Conservation (phyloP, 345 rosid genomes). For the Anacardium occidentale region DNA sequence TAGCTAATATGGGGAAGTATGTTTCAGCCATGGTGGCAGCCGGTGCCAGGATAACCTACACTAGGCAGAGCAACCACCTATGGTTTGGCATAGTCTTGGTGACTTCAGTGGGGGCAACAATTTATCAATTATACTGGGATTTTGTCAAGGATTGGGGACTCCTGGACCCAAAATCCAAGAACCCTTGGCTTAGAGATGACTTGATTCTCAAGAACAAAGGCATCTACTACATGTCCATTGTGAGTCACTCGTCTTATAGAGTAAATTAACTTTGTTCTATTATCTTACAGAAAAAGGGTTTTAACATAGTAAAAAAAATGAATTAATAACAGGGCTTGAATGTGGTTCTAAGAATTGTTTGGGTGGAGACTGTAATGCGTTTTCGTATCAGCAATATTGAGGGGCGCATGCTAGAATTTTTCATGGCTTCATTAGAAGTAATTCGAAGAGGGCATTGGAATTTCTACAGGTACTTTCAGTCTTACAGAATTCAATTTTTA, state of each 20-base stretch:
- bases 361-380: slow-evolving; percentile 75
- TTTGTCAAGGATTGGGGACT: slow-evolving; percentile 94
- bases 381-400: slow-evolving; percentile 48
- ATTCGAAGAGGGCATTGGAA: slow-evolving; percentile 97
- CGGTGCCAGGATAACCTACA: slow-evolving; percentile 77
- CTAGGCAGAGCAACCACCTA: slow-evolving; percentile 37
- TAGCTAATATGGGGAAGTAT: slow-evolving; percentile 96
- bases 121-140: slow-evolving; percentile 96
- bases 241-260: slow-evolving; percentile 34
- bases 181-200: slow-evolving; percentile 83
- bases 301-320: slow-evolving; percentile 11
- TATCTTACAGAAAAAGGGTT: neutral
- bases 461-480: slow-evolving; percentile 68
- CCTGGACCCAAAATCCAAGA: slow-evolving; percentile 64
- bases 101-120: slow-evolving; percentile 64
- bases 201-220: slow-evolving; percentile 69
- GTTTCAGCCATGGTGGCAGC: slow-evolving; percentile 97
- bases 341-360: slow-evolving; percentile 68
- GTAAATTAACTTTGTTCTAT: neutral
- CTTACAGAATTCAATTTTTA: neutral
- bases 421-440: slow-evolving; percentile 86
- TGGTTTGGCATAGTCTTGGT: slow-evolving; percentile 63
- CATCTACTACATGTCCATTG: slow-evolving; percentile 76
- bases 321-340: slow-evolving; percentile 61
- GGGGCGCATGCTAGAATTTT: slow-evolving; percentile 69